Percentiles rank a stretch among this genome's conserved stretches.
Evolutionary conservation across 192 early-diverging fungal species (phyloP).

Genomic region (Dissophora ornata): DNA sequence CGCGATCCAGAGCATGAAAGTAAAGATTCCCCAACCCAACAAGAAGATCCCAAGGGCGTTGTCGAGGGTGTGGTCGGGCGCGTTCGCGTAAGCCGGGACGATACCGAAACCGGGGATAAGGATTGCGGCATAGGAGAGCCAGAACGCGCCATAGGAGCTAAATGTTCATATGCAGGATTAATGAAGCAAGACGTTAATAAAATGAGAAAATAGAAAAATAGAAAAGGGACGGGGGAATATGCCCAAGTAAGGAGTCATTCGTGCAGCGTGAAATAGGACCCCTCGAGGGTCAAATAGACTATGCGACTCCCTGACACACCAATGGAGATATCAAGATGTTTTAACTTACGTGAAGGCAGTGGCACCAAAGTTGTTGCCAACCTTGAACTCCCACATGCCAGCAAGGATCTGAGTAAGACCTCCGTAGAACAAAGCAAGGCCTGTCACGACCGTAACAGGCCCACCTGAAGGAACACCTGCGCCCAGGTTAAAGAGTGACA

Average conservation of each 20-base stretch:
- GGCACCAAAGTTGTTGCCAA: constrained; percentile 85
- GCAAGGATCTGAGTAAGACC: constrained; percentile 80
- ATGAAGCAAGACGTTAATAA: no score
- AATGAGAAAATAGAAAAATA: not conserved
- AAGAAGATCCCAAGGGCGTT: constrained; percentile 71
- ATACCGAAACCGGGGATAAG: constrained; percentile 68
- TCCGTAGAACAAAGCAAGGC: constrained; percentile 80
- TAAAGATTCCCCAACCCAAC: constrained; percentile 76
- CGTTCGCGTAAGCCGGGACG: constrained; percentile 46
- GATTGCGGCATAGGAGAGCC: constrained; percentile 71
- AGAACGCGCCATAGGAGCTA: constrained; percentile 67
- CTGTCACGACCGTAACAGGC: constrained; percentile 68
- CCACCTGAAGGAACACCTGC: constrained; percentile 65
- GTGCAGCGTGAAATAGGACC: no score
- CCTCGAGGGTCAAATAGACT: no score
- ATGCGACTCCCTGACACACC: no score
- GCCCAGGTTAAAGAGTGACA: constrained; percentile 78
- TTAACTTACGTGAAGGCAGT: constrained; percentile 72
- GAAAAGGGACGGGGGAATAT: not conserved
- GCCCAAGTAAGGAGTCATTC: no score
- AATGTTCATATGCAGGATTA: no score
- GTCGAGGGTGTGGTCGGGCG: constrained; percentile 45
- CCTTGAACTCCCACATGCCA: constrained; percentile 87
- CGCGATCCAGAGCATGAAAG: constrained; percentile 74
- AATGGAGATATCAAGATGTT: not conserved